Conservation (phyloP, 169 alveolate species). For the Plasmodium cynomolgi region DNA sequence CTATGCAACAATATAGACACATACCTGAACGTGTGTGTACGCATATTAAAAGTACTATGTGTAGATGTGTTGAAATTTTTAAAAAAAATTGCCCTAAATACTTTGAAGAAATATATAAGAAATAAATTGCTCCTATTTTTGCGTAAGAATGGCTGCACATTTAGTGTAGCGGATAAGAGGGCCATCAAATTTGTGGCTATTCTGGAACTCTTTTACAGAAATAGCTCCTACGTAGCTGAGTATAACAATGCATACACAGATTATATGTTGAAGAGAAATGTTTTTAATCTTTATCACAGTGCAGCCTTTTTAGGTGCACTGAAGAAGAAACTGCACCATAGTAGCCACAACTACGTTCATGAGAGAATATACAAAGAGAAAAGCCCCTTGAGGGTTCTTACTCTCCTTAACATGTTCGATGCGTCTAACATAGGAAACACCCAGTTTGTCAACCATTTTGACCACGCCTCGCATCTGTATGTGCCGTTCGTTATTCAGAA, state of each 20-base stretch:
- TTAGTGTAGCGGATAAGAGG: slow-evolving; percentile 1
- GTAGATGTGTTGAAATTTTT: slow-evolving; percentile 45
- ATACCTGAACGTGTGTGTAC: slow-evolving; percentile 33
- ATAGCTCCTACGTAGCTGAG: slow-evolving; percentile 43
- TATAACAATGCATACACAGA: slow-evolving; percentile 27
- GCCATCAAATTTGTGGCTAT: slow-evolving; percentile 31
- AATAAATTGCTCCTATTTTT: slow-evolving; percentile 34
- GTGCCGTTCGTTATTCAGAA: slow-evolving; percentile 23
- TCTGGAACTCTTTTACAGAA: slow-evolving; percentile 40
- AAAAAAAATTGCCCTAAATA: slow-evolving; percentile 32
- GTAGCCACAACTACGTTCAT: background rate
- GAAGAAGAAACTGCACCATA: background rate
- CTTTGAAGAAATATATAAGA: slow-evolving; percentile 60
- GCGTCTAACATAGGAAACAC: background rate
- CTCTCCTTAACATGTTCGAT: slow-evolving; percentile 7
- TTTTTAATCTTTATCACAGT: slow-evolving; percentile 1
- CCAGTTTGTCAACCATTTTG: slow-evolving; percentile 10
- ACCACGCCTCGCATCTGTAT: background rate
- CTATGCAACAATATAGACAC: slow-evolving; percentile 30
- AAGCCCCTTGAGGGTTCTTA: slow-evolving; percentile 12
- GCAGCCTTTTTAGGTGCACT: slow-evolving; percentile 1
- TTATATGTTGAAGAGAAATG: slow-evolving; percentile 40
- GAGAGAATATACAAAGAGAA: slow-evolving; percentile 40
- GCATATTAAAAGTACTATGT: slow-evolving; percentile 50
- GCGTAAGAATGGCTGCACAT: slow-evolving; percentile 7